Evolutionary conservation across 352 stramenopile genomes (phyloP), one percentile per base, ranked within the genome.

Genomic region (Phytophthora chlamydospora): DNA sequence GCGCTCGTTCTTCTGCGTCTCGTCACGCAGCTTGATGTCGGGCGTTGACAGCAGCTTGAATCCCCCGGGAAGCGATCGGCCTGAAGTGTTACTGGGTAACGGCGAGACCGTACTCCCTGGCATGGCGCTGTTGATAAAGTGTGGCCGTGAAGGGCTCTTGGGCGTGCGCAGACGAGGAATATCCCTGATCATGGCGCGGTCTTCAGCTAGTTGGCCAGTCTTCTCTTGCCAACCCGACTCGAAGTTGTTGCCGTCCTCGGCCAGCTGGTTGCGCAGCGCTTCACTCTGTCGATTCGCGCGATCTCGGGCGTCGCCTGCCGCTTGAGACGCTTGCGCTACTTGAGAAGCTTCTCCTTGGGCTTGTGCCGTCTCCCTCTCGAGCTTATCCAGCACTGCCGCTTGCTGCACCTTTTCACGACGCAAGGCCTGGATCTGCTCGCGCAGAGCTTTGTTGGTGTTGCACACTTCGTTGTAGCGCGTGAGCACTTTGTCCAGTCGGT

Each of bases 161-260:
- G 78, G 78, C 5, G 80, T 90, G 16, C 81, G 74, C 35, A 85
- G 43, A 4, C 83, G 61, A 16, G 91, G 78, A 29, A 91, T 84
- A 36, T 96, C 88, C 13, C 86, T 80, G 19, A 94, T 87, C 31
- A 80, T 78, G n/a, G 73, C 73, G 3, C 88, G 81, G 48, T 97
- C 90, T 40, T 95, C 54, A 39, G 96, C 87, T 24, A 98, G 85
- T 17, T 95, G 62, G 35, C 80, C 72, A n/a, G 83, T 87, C 19
- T 92, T 88, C 43, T 96, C 87, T 39, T 81, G 50, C 90, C 87
- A 98, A 8, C 92, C 89, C 4, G 67, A 58, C 55, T 97, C 88
- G 49, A 97, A 98, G 16, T 88, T 80, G 21, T 79, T 78, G 41
- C 77, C 76, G 31, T 98, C 92, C 35, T 96, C 88, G 0, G 79